Conservation (phyloP, 495 filamentous ascomycete genomes). For the Aspergillus egyptiacus region DNA sequence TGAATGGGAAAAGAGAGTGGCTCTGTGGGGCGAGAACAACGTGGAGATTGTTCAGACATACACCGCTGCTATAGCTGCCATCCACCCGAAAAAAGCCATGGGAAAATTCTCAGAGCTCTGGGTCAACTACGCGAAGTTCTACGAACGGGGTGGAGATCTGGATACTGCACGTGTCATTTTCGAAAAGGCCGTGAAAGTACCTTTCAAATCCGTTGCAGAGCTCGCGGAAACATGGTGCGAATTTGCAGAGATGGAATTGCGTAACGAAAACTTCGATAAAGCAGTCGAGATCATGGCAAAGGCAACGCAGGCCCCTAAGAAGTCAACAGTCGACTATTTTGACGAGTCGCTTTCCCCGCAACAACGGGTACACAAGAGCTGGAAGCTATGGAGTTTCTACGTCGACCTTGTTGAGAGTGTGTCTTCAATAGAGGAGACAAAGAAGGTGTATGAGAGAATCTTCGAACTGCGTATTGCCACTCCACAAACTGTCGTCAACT, state of each 20-base stretch:
- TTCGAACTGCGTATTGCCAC: slow-evolving; percentile 98
- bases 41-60: slow-evolving; percentile 90
- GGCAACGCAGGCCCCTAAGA: slow-evolving; percentile 89
- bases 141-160: slow-evolving; percentile 84
- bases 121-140: slow-evolving; percentile 97
- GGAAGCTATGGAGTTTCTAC: slow-evolving; percentile 99
- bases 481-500: slow-evolving; percentile 97
- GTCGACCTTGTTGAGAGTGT: slow-evolving; percentile 97
- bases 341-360: slow-evolving; percentile 92
- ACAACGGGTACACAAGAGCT: slow-evolving; percentile 96
- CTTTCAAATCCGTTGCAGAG: slow-evolving; percentile 90
- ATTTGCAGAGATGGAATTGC: slow-evolving; percentile 96
- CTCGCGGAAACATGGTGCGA: slow-evolving; percentile 98
- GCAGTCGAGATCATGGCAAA: slow-evolving; percentile 96
- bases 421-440: slow-evolving; percentile 83
- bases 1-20: slow-evolving; percentile 96
- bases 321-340: slow-evolving; percentile 95
- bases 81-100: slow-evolving; percentile 90
- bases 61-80: slow-evolving; percentile 85
- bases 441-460: slow-evolving; percentile 90
- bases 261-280: slow-evolving; percentile 91
- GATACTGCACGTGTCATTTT: slow-evolving; percentile 83
- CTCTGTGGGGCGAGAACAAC: slow-evolving; percentile 91
- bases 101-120: slow-evolving; percentile 93
- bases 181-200: slow-evolving; percentile 96